Conservation (phyloP, 345 rosid species). For the Limnanthes douglasii region DNA sequence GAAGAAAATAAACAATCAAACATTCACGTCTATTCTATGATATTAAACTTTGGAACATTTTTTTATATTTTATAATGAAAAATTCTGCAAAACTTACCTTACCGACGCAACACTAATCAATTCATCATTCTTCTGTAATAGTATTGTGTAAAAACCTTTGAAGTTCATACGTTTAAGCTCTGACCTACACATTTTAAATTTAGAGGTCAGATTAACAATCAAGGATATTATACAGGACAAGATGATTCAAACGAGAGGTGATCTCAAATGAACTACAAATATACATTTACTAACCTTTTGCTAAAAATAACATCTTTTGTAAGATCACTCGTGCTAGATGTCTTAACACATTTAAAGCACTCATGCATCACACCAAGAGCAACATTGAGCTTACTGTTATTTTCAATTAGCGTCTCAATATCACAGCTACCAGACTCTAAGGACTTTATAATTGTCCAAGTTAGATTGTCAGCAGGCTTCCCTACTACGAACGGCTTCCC, state of each 20-base stretch:
- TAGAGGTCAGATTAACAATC: too few species aligned
- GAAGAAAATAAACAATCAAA: too few species aligned
- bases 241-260: constrained; percentile 1
- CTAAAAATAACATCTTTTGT: constrained; percentile 57
- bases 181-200: constrained; percentile 35
- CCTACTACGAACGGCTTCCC: constrained; percentile 51
- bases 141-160: constrained; percentile 61
- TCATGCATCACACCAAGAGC: constrained; percentile 80
- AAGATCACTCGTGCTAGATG: constrained; percentile 44
- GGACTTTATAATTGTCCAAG: constrained; percentile 53
- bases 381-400: constrained; percentile 42
- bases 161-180: constrained; percentile 51
- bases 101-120: constrained; percentile 45
- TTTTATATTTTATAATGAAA: constrained; percentile 5
- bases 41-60: neutral
- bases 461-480: constrained; percentile 35
- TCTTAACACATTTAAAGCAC: constrained; percentile 61
- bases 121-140: constrained; percentile 62
- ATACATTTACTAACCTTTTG: constrained; percentile 31
- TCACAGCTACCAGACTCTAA: constrained; percentile 14
- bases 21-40: constrained; percentile 2
- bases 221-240: too few species aligned
- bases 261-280: neutral
- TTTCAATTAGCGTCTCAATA: constrained; percentile 29
- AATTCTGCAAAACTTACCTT: constrained; percentile 28